Base-by-base conservation (phyloP, 2,329 filamentous ascomycete genomes). In the Blastomyces silverae region DNA sequence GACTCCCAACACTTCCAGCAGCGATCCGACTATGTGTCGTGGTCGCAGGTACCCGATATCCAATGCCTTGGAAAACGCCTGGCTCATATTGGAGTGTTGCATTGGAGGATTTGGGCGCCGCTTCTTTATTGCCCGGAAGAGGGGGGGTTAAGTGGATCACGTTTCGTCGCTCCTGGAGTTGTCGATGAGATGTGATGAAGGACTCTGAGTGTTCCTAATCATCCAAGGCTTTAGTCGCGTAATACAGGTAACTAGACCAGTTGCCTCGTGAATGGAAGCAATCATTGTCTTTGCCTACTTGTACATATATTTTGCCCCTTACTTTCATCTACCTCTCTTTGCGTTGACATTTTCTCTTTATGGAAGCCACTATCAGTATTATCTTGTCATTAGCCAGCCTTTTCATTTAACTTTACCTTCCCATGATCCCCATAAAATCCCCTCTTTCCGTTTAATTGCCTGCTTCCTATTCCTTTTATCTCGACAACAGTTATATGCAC, bases 21-120 rank as follows among this genome's bases (percentile, higher is more conserved):
- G 8, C 66, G 68, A 13, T 59, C 68, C 0, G 66, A 71, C 4
- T 61, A 65, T 25, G 50, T 63, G n/a, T 63, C 39, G 10, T 61
- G 57, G 11, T 68, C 67, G 31, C 57, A 58, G 15, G 46, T 56
- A 28, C 58, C 60, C 15, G 46, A 53, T 53, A 53, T 70, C 3
- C 76, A 79, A 61, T 72, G 74, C 65, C 85, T 96, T 74, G 86
- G 90, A 0, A 88, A 87, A 56, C 86, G 90, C 57, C 82, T 96
- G 61, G 88, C 91, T 6, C 93, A 97, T 72, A 85, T 97, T 56
- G 87, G 90, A 17, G 83, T 94, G 6, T 79, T 97, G 31, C 92
- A 97, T 76, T 97, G 92, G 92, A 85, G 90, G 60, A 89, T 96
- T 2, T 97, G 92, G 91, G 84, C 85, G 1, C 85, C 85, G 1